Evolutionary conservation across 139 green algal genomes (phyloP), one percentile per base, ranked within the genome.

Genomic region (Chlorella sp.): DNA sequence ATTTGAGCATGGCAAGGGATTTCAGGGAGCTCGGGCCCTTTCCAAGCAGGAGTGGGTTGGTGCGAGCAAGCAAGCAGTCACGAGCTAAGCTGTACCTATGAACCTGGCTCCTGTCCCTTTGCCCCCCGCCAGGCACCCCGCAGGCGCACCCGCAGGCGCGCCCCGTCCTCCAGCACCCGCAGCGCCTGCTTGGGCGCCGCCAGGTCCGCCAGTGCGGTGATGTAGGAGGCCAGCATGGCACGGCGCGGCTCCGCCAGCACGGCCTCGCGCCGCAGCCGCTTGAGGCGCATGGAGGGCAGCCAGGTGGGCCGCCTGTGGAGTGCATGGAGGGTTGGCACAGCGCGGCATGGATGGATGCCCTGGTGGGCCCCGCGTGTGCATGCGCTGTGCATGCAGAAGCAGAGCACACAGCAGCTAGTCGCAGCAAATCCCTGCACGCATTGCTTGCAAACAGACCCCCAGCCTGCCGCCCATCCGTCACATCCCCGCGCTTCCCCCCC

Each of bases 291-390:
- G 58, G 41, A 65, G 0, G 93, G 90, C 26, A 94, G 81, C 85
- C 90, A 96, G 26, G 94, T 96, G 36, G 93, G 92, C 32, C 92
- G 82, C 92, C 90, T 93, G 85, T 74, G 70, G 41, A 28, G 41
- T 36, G 48, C 24, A 17, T 1, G 51, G 41, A n/a, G 28, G 32
- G 38, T 44, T 8, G 34, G 2, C 36, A 26, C 6, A 44, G 30
- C 67, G 11, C 36, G 20, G 19, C 60, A 28, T 34, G 60, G 6
- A 68, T 32, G n/a, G n/a, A n/a, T n/a, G n/a, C n/a, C n/a, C n/a
- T n/a, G n/a, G n/a, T n/a, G n/a, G n/a, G n/a, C n/a, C n/a, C n/a
- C n/a, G n/a, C n/a, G n/a, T n/a, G n/a, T 68, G 30, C 30, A 38
- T 69, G 62, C 30, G 13, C 4, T 69, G 19, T 14, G 9, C 56